Percentiles rank a stretch among this genome's conserved stretches.
These are phyloP conservation scores for button mushroom (Agaricus bisporus) DNA, from an alignment of 768 basidiomycete species.

Conservation along the genomic window DNA sequence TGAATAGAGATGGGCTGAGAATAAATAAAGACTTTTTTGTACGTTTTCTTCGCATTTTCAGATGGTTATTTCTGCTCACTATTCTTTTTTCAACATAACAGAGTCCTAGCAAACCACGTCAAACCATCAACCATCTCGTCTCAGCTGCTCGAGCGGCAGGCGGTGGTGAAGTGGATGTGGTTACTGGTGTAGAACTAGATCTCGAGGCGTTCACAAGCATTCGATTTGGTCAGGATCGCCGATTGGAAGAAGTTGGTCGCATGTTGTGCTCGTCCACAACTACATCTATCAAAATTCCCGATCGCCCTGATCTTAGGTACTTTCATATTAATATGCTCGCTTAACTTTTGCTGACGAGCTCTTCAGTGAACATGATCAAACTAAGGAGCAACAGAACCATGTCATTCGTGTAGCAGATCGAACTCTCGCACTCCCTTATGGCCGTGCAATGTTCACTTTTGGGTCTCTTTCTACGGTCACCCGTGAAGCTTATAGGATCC, in stretches of 20 bases:
- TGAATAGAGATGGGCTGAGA: slow-evolving; percentile 49
- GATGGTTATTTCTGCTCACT: neutral
- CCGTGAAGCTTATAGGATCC: slow-evolving; percentile 72
- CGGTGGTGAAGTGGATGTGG: slow-evolving; percentile 47
- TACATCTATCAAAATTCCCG: slow-evolving; percentile 55
- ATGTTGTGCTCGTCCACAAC: slow-evolving; percentile 81
- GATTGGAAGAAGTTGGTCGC: slow-evolving; percentile 86
- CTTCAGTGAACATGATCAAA: slow-evolving; percentile 78
- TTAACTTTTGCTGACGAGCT: slow-evolving; percentile 4
- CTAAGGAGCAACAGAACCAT: slow-evolving; percentile 78
- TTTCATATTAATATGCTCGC: neutral
- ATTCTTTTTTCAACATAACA: slow-evolving; percentile 20
- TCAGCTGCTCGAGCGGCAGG: slow-evolving; percentile 44
- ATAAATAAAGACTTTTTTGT: slow-evolving; percentile 55
- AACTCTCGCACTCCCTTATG: slow-evolving; percentile 85
- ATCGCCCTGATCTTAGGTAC: slow-evolving; percentile 62
- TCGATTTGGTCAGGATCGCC: slow-evolving; percentile 84
- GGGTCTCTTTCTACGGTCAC: slow-evolving; percentile 73
- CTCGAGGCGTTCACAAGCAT: slow-evolving; percentile 73
- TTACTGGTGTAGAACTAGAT: slow-evolving; percentile 69
- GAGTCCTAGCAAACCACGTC: slow-evolving; percentile 45
- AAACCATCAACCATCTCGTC: slow-evolving; percentile 46
- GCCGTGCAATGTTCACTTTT: slow-evolving; percentile 89
- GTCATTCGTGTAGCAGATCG: slow-evolving; percentile 78
- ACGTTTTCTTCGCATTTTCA: slow-evolving; percentile 15